Conservation (phyloP, 192 early-diverging fungal genomes). For the Gamsiella multidivaricata region DNA sequence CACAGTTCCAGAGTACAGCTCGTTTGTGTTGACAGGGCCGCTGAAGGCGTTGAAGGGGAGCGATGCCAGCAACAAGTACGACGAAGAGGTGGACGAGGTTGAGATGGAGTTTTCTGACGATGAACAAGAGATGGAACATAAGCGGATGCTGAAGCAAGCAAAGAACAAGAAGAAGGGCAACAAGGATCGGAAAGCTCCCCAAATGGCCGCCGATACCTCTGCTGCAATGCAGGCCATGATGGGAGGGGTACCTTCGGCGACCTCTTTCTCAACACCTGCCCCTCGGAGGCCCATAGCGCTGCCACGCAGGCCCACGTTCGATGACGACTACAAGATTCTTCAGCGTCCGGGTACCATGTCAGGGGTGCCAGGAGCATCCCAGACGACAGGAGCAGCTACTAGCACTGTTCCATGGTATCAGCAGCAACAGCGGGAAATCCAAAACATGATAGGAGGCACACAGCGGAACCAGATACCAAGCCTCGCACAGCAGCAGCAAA, state of each 20-base stretch:
- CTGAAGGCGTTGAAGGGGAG: slow-evolving; percentile 80
- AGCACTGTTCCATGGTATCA: slow-evolving; percentile 46
- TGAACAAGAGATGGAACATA: slow-evolving; percentile 81
- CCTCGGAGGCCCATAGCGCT: slow-evolving; percentile 27
- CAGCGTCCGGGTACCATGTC: slow-evolving; percentile 33
- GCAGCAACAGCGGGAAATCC: slow-evolving; percentile 42
- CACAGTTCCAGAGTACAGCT: slow-evolving; percentile 69
- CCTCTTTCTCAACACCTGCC: background rate
- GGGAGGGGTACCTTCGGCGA: background rate
- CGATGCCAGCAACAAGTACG: slow-evolving; percentile 93
- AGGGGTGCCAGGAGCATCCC: background rate
- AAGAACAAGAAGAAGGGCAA: slow-evolving; percentile 52
- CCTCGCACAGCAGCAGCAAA: slow-evolving; percentile 14
- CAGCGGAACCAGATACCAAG: slow-evolving; percentile 28
- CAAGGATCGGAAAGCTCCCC: slow-evolving; percentile 8
- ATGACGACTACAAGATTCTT: slow-evolving; percentile 45
- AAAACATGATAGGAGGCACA: slow-evolving; percentile 41
- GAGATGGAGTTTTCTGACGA: slow-evolving; percentile 97
- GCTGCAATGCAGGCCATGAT: slow-evolving; percentile 21
- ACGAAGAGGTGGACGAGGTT: slow-evolving; percentile 88
- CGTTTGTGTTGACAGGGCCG: slow-evolving; percentile 71
- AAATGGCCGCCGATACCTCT: slow-evolving; percentile 19
- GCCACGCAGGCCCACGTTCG: slow-evolving; percentile 23
- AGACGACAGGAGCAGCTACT: slow-evolving; percentile 3
- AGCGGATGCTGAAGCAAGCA: slow-evolving; percentile 56